These are phyloP conservation scores for Arabis alpina DNA, from an alignment of 345 rosid species.

Conservation along the genomic window DNA sequence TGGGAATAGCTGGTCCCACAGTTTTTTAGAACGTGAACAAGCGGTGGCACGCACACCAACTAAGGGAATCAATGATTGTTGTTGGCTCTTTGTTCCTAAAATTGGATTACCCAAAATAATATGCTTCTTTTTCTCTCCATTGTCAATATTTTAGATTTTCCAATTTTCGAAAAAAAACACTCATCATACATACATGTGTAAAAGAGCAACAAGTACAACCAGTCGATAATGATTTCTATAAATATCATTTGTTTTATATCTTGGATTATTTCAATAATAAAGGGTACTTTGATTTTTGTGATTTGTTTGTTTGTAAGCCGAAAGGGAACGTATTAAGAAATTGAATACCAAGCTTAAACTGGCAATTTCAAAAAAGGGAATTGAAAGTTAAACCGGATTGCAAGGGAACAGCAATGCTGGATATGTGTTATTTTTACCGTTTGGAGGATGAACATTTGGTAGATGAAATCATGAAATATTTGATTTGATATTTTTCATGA, in stretches of 20 bases:
- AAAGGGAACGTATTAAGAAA: no score
- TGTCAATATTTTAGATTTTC: slow-evolving; percentile 2
- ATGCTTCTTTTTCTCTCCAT: neutral
- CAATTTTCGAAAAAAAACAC: neutral
- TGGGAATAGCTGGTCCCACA: slow-evolving; percentile 10
- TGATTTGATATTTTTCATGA: no score
- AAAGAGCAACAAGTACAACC: neutral
- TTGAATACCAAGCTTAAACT: no score
- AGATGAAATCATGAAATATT: no score
- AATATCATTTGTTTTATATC: neutral
- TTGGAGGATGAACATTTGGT: no score
- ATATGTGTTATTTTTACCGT: no score
- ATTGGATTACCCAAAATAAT: neutral
- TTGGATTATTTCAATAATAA: no score
- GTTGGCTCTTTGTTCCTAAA: slow-evolving; percentile 1
- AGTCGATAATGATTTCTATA: slow-evolving; percentile 7
- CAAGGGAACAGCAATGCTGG: no score
- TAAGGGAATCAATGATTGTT: slow-evolving; percentile 18
- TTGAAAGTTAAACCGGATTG: no score
- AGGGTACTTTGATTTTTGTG: no score
- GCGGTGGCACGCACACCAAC: slow-evolving; percentile 34
- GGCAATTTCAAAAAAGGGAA: no score
- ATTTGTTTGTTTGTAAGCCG: no score
- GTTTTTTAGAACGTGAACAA: slow-evolving; percentile 18
- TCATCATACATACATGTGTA: slow-evolving; percentile 13